A percentile compares a stretch with the other conserved stretches of the same genome.
phyloP scores from a whole-genome alignment of 192 early-diverging fungal species.

The Chytriomyces sp. region DNA sequence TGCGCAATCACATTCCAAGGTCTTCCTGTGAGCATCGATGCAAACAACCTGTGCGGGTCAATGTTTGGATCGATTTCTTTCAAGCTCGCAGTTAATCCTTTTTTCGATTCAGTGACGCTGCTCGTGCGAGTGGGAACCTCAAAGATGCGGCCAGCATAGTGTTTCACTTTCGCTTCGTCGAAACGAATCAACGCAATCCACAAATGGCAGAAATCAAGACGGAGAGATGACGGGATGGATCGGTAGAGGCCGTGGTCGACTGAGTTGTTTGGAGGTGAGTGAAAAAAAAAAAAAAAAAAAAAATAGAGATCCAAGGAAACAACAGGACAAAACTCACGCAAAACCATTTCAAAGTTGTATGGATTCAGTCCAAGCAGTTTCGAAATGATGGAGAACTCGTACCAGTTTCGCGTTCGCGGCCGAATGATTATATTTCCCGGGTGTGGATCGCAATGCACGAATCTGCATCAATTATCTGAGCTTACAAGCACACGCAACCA shows the following conservation, averaged over 20 bases:
- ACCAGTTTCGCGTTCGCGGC: constrained; percentile 29
- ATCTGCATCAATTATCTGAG: neutral
- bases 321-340: constrained; percentile 38
- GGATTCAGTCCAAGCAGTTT: constrained; percentile 23
- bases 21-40: constrained; percentile 86
- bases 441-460: constrained; percentile 91
- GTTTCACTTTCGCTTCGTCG: constrained; percentile 72
- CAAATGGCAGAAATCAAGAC: constrained; percentile 84
- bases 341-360: constrained; percentile 84
- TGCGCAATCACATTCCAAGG: constrained; percentile 73
- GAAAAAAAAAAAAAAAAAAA: constrained; percentile 4
- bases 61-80: constrained; percentile 43
- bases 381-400: constrained; percentile 34
- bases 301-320: neutral
- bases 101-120: neutral
- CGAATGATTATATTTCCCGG: constrained; percentile 78
- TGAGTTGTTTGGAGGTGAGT: neutral
- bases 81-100: neutral
- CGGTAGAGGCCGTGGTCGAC: constrained; percentile 89
- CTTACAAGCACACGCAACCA: constrained; percentile 29
- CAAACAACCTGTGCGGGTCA: constrained; percentile 83
- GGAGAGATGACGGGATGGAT: constrained; percentile 68
- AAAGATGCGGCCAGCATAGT: constrained; percentile 67
- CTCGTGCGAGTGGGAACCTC: constrained; percentile 7
- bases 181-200: constrained; percentile 85